These are phyloP conservation scores for Acanthamoeba lenticulata DNA, from an alignment of 208 protist species.

Conservation along the genomic window DNA sequence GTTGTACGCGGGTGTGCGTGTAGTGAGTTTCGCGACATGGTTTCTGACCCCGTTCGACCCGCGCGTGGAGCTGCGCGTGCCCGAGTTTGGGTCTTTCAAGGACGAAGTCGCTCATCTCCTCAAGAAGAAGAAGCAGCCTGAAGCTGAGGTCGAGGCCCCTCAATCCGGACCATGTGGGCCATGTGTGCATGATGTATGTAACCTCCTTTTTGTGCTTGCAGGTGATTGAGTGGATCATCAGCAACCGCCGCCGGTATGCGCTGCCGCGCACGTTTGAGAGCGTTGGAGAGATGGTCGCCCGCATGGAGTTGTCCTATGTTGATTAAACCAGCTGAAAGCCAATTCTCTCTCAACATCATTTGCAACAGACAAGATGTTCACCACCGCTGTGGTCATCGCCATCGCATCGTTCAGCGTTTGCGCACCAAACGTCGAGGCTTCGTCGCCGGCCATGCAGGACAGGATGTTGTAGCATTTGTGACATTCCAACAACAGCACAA, in stretches of 20 bases:
- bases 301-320: background rate
- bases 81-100: slow-evolving; percentile 54
- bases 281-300: slow-evolving; percentile 7
- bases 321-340: no score
- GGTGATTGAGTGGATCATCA: slow-evolving; percentile 7
- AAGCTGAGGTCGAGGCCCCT: background rate
- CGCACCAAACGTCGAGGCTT: no score
- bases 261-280: slow-evolving; percentile 36
- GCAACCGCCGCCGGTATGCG: background rate
- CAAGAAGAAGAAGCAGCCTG: slow-evolving; percentile 42
- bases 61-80: background rate
- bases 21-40: slow-evolving; percentile 48
- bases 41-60: slow-evolving; percentile 48
- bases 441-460: no score
- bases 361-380: no score
- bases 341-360: no score
- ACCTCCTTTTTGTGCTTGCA: background rate
- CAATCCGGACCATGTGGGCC: background rate
- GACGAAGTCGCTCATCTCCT: background rate
- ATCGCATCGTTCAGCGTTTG: no score
- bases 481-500: no score
- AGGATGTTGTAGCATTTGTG: no score
- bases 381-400: no score
- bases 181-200: background rate
- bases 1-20: background rate